These are phyloP conservation scores for Chytridiales sp. DNA, from an alignment of 371 early-diverging fungal genomes.

Conservation along the genomic window DNA sequence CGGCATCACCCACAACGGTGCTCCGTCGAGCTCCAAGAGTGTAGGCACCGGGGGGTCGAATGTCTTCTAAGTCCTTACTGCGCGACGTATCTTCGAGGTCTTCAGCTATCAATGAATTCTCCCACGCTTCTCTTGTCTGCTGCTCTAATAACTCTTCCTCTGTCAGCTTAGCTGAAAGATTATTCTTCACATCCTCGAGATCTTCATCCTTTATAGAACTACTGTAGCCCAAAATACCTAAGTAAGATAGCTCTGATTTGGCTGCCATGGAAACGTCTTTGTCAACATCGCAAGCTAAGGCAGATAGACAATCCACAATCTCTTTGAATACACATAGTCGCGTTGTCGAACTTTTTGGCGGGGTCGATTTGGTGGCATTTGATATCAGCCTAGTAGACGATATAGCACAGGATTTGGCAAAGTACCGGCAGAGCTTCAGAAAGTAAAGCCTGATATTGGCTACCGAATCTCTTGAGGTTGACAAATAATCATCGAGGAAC, in stretches of 20 bases:
- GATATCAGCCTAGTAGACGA: neutral
- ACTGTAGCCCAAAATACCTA: neutral
- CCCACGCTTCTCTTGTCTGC: constrained; percentile 10
- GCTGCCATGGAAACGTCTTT: constrained; percentile 14
- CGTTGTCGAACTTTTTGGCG: neutral
- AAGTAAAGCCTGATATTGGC: constrained; percentile 30
- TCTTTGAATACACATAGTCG: neutral
- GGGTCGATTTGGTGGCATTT: neutral
- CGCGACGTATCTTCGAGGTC: constrained; percentile 26
- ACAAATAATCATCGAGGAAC: constrained; percentile 21
- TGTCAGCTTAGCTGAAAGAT: neutral
- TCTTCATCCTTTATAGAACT: neutral
- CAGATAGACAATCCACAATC: constrained; percentile 13
- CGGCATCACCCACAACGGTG: too few species aligned
- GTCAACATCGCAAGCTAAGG: constrained; percentile 14
- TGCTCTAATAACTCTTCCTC: constrained; percentile 8
- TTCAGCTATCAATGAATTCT: constrained; percentile 9
- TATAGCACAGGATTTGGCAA: constrained; percentile 11
- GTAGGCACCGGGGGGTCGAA: too few species aligned
- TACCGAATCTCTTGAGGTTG: constrained; percentile 29
- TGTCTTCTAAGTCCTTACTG: too few species aligned
- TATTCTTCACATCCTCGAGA: neutral
- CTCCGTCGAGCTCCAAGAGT: too few species aligned
- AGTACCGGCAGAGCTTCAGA: constrained; percentile 11
- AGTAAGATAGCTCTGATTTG: constrained; percentile 6